A percentile compares a stretch with the other conserved stretches of the same genome.
Conservation (phyloP, 2,329 filamentous ascomycete species). For the Pseudogymnoascus sp. region DNA sequence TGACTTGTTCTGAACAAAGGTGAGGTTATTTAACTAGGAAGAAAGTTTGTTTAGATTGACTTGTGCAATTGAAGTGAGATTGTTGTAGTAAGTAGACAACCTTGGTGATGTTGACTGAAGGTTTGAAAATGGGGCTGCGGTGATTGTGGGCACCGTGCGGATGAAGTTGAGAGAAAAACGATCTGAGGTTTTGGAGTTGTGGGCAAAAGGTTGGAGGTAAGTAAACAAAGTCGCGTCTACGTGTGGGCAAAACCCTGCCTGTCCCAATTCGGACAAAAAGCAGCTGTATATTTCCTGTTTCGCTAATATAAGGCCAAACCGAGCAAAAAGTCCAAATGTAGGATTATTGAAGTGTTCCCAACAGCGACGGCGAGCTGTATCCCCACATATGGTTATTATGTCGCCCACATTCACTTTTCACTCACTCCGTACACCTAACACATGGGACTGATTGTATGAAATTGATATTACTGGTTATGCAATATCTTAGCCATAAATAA, state of each 20-base stretch:
- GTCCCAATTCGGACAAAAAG: background rate
- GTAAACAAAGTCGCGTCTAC: background rate
- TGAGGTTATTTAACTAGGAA: background rate
- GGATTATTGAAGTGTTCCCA: background rate
- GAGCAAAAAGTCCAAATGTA: background rate
- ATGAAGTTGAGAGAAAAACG: background rate
- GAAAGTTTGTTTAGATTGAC: background rate
- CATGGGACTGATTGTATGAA: background rate
- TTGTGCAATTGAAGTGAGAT: background rate
- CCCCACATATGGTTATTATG: background rate
- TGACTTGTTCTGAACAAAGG: background rate
- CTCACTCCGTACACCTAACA: background rate
- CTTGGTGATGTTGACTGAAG: background rate
- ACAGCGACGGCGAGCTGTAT: background rate
- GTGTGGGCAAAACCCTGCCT: background rate
- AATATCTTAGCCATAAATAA: background rate
- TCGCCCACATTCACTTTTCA: background rate
- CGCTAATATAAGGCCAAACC: background rate
- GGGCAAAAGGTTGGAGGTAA: background rate
- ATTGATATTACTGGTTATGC: background rate
- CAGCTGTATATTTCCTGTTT: background rate
- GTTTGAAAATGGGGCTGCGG: background rate
- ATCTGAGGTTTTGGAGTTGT: background rate
- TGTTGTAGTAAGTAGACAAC: background rate
- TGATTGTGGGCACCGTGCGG: background rate